Evolutionary conservation across 1,284 basidiomycete genomes (phyloP).

Genomic region (Heterobasidion irregulare): DNA sequence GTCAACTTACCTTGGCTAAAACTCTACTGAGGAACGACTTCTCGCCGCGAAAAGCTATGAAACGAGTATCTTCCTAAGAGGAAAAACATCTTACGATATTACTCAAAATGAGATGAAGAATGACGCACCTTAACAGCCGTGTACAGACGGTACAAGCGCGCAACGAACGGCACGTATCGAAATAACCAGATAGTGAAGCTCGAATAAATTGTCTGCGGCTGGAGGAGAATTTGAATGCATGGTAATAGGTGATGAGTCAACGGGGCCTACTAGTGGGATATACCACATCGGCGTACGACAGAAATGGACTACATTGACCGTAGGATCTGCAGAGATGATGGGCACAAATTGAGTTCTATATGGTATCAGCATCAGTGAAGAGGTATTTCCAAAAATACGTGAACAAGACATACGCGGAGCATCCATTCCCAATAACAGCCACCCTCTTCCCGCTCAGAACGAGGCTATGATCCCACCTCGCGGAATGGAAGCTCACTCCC

Average conservation of each 20-base stretch:
- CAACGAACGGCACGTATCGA: constrained; percentile 29
- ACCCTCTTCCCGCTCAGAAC: constrained; percentile 25
- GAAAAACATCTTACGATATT: background rate
- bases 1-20: background rate
- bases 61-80: constrained; percentile 3
- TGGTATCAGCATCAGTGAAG: background rate
- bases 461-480: constrained; percentile 27
- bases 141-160: constrained; percentile 24
- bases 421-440: constrained; percentile 33
- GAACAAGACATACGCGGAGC: constrained; percentile 17
- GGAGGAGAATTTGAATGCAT: background rate
- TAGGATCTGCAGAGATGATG: constrained; percentile 29
- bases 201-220: constrained; percentile 22
- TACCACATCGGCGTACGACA: constrained; percentile 39
- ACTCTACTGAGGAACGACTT: constrained; percentile 1
- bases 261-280: constrained; percentile 25
- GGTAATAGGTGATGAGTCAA: background rate
- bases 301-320: constrained; percentile 33
- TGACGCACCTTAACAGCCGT: constrained; percentile 22
- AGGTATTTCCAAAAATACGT: background rate
- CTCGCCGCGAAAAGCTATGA: constrained; percentile 1
- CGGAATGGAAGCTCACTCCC: constrained; percentile 29
- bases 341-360: constrained; percentile 37
- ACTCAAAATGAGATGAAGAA: background rate
- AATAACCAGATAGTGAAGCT: constrained; percentile 25